Evolutionary conservation across 345 rosid species (phyloP), one percentile per base, ranked within the genome.

Genomic region (Arabis alpina): DNA sequence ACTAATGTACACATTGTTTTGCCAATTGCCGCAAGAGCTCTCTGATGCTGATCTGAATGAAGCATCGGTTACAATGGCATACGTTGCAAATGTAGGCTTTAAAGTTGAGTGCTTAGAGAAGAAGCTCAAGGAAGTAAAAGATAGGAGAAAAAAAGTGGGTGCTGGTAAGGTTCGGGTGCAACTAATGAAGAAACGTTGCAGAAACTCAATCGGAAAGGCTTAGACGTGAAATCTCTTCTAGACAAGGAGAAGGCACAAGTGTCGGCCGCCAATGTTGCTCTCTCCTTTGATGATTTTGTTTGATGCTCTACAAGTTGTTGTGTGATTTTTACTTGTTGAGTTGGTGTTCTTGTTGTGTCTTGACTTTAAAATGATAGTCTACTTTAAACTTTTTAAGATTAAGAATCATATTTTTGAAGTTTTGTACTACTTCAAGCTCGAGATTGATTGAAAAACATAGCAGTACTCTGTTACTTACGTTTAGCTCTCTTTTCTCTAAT

Each of bases 31-130:
- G 2, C 11, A 15, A n/a, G 57, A 34, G 14, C 23, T 69, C 2
- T 58, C 66, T 2, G 40, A 57, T 12, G 37, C 58, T 8, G 66
- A 58, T 41, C 19, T 57, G 3, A 32, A 2, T 0, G 66, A 50
- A 5, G 51, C 54, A 34, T 34, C 37, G 2, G 2, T 8, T 34
- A 6, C 37, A 6, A 0, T 34, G 37, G 7, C 37, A 34, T 34
- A 34, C 37, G 8, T 34, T 34, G 37, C 37, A 34, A 34, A 6
- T 34, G 37, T 6, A 34, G 69, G 76, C 0, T 45, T 71, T 10
- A 32, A 54, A 25, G 23, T 71, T 45, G 63, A 71, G 3, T 71
- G 69, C 69, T 14, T 61, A 16, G 43, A 62, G 68, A 62, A 8
- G 13, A 71, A 71, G 40, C 24, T 71, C 4, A 54, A 61, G 2